These are phyloP conservation scores for Durio zibethinus DNA, from an alignment of 345 rosid genomes.

Conservation along the genomic window DNA sequence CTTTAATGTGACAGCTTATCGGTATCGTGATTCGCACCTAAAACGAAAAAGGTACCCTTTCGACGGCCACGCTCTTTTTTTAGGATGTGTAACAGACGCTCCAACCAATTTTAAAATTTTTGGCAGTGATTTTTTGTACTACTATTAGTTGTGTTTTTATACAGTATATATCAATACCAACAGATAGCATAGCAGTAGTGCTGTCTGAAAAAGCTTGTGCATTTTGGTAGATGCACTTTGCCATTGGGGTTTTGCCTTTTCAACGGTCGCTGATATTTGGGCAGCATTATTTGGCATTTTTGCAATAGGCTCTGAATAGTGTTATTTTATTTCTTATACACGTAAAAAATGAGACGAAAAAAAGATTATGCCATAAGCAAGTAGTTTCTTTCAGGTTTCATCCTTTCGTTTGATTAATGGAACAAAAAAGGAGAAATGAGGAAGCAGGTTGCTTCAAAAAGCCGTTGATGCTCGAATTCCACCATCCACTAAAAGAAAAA, in stretches of 20 bases:
- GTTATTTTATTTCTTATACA: neutral
- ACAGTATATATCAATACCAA: no score
- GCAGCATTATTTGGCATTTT: neutral
- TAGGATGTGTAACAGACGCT: neutral
- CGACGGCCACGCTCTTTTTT: neutral
- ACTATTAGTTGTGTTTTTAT: no score
- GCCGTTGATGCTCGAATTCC: neutral
- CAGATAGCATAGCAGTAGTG: neutral
- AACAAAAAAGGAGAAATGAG: neutral
- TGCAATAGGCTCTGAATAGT: neutral
- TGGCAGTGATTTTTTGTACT: neutral
- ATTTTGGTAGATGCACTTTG: neutral
- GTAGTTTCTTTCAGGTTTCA: neutral
- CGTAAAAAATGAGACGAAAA: neutral
- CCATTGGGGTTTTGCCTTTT: neutral
- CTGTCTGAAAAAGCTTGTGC: conserved; percentile 3
- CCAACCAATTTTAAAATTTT: neutral
- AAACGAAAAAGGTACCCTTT: neutral
- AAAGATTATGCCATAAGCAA: neutral
- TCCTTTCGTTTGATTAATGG: neutral
- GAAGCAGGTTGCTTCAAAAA: neutral
- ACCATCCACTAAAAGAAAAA: neutral
- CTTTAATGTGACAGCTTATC: neutral
- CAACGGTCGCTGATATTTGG: conserved; percentile 1
- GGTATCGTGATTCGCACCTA: neutral